Base-by-base conservation (phyloP, 2,329 filamentous ascomycete genomes). In the Fusarium sp. region DNA sequence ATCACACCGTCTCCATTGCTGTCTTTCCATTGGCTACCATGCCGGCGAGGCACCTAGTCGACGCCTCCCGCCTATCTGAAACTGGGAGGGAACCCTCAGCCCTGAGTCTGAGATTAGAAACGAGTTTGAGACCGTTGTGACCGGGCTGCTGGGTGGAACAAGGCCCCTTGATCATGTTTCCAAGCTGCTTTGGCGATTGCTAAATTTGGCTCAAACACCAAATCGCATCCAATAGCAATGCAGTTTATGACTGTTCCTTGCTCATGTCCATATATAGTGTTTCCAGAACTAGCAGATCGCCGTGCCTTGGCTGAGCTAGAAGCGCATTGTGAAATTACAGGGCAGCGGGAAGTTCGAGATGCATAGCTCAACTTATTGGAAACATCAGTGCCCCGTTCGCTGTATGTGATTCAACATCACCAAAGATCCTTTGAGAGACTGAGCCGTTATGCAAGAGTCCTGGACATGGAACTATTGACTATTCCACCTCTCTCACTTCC, bases 401-500 rank as follows among this genome's bases (percentile, higher is more conserved):
- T 72, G 40, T 54, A 57, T 58, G 54, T 65, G 68, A 74, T 58
- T 63, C 52, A 57, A 44, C n/a, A 67, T 60, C 47, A 51, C 58
- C 25, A 44, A 53, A 48, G 47, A 56, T 48, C 40, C 52, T 63
- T 67, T 32, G 43, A 43, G 32, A 15, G n/a, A 52, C n/a, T 52
- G 34, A 54, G 38, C 43, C 30, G 27, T 32, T 54, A 61, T 56
- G 65, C 57, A 66, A 44, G 9, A 65, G 56, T 47, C 55, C 58
- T 62, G 55, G 32, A 56, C 32, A 60, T 52, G 53, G 25, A n/a
- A 55, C 78, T 72, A 83, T 60, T 79, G 18, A 55, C 78, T 72
- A 83, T 60, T 79, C 80, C 69, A 83, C 75, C 49, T 82, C 78
- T 63, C 81, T 81, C 29, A 87, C 82, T 74, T 88, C 84, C 69